Base-by-base conservation (phyloP, 305 asterid genomes). In the Fraxinus nigra region DNA sequence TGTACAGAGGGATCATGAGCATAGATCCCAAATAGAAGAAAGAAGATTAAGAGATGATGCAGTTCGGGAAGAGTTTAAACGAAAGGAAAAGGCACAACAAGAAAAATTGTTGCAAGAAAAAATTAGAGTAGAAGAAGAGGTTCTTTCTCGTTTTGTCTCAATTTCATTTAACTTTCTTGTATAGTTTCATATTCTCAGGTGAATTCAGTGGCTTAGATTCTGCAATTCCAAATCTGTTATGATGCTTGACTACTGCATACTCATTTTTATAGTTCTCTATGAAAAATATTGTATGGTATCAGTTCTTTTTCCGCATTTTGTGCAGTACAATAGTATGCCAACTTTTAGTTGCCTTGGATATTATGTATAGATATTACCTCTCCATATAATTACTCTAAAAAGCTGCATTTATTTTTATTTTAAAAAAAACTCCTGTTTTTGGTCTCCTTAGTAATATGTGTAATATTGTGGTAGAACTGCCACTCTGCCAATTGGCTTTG, bases 1-100 rank as follows among this genome's bases (percentile, higher is more conserved):
- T 63, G 90, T 94, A 79, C 99, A 95, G 80, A 90, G 97, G 88
- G 97, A 95, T 87, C 98, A 91, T 77, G 97, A 91, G 78, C 97
- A 93, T 84, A 87, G 87, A 79, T 93, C 95, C 81, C 99, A 92
- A 89, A 84, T 93, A 43, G 98, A 95, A 90, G 99, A 93, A 87
- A 93, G 90, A 90, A 89, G 84, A 89, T 89, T 95, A 85, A 89
- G 94, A 85, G 99, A 95, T 85, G 99, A 92, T 76, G 95, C 95
- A 37, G 91, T 94, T 83, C 94, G 92, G 74, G 98, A 90, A 87
- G 99, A 94, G 88, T 94, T 94, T 83, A 92, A 87, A 88, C 91
- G 94, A 83, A 95, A 84, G 86, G 97, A 95, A 78, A 94, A 85
- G 84, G 87, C 85, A 59, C 89, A 79, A 75, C 97, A 95, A 92